Evolutionary conservation across 441 rosid species (phyloP).

Genomic region (Pelargonium citronellum): DNA sequence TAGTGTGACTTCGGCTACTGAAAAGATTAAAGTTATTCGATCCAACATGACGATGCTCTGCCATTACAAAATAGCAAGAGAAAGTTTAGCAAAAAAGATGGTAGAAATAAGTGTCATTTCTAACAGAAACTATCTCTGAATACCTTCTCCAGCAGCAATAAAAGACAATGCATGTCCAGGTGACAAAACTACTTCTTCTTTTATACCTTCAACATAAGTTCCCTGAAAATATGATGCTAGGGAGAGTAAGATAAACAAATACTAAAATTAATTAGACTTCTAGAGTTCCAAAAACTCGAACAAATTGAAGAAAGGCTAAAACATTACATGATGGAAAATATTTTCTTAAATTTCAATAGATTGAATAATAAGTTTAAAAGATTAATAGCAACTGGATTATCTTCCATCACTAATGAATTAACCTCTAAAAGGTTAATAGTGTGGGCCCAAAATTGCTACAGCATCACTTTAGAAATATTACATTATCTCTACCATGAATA

Average conservation of each 20-base stretch:
- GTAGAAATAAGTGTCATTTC: neutral
- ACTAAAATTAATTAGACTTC: neutral
- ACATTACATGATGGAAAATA: neutral
- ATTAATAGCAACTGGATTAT: neutral
- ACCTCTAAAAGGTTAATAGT: too few species aligned
- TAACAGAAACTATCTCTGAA: conserved; percentile 5
- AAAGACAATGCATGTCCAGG: conserved; percentile 98
- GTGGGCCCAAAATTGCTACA: too few species aligned
- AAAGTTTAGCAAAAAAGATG: conserved; percentile 12
- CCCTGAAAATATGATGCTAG: conserved; percentile 46
- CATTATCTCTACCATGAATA: too few species aligned
- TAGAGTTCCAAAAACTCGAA: neutral
- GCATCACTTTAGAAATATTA: too few species aligned
- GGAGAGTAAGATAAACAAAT: conserved; percentile 11
- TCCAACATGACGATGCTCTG: conserved; percentile 99
- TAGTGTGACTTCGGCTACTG: conserved; percentile 99
- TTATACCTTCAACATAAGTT: conserved; percentile 96
- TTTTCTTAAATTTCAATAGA: neutral
- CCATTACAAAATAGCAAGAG: conserved; percentile 24
- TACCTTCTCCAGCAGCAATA: conserved; percentile 99
- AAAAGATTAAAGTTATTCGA: conserved; percentile 94
- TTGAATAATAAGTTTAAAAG: neutral
- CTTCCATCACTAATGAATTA: neutral
- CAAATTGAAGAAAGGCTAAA: neutral
- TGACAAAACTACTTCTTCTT: conserved; percentile 98